Evolutionary conservation across 768 basidiomycete genomes (phyloP).

Genomic region (Pleurotus platypus): DNA sequence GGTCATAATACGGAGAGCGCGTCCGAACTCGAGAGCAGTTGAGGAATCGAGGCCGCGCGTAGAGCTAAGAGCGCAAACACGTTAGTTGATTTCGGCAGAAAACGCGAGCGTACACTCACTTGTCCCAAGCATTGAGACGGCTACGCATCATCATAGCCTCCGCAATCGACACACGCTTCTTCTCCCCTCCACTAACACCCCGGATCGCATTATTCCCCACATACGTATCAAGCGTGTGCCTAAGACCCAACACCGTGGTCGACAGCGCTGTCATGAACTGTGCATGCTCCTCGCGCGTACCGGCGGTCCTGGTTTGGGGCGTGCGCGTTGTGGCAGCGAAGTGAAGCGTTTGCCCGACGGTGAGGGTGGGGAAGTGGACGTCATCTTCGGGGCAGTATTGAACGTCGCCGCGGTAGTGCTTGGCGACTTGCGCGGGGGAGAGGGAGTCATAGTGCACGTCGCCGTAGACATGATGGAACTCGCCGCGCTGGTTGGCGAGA

Average conservation of each 20-base stretch:
- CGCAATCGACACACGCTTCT: conserved; percentile 58
- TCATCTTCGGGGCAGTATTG: conserved; percentile 84
- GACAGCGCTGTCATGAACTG: conserved; percentile 50
- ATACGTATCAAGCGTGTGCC: conserved; percentile 49
- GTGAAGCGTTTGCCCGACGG: conserved; percentile 68
- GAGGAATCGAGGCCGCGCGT: conserved; percentile 65
- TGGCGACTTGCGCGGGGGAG: conserved; percentile 55
- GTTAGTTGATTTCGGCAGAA: background rate
- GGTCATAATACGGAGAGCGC: conserved; percentile 59
- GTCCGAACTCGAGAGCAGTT: conserved; percentile 72
- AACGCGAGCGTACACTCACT: conserved; percentile 31
- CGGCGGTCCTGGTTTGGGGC: conserved; percentile 46
- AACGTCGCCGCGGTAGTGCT: conserved; percentile 74
- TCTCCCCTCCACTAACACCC: conserved; percentile 55
- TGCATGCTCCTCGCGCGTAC: conserved; percentile 40
- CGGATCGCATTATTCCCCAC: conserved; percentile 64
- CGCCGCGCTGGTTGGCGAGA: conserved; percentile 70
- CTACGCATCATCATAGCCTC: conserved; percentile 60
- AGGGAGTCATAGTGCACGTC: conserved; percentile 77
- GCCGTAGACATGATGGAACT: conserved; percentile 66
- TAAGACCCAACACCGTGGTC: conserved; percentile 71
- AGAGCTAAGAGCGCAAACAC: conserved; percentile 35
- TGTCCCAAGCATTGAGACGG: conserved; percentile 64
- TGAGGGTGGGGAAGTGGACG: conserved; percentile 80
- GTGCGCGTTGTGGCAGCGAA: conserved; percentile 69